Evolutionary conservation across 192 early-diverging fungal species (phyloP).

Genomic region (Diversispora epigaea): DNA sequence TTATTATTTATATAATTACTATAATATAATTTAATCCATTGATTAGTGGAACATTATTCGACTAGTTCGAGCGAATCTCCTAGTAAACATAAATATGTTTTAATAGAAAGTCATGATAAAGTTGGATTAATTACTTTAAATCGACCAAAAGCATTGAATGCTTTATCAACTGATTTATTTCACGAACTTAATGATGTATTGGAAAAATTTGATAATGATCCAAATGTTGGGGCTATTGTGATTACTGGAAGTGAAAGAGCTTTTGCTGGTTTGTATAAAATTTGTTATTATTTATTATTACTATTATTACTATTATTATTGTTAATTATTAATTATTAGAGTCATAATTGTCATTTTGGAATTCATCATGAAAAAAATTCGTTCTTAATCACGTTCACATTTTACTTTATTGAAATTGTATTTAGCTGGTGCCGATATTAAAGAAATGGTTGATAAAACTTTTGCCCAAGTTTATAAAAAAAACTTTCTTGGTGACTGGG

Average conservation of each 20-base stretch:
- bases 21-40: no score
- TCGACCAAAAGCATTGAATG: conserved; percentile 96
- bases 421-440: conserved; percentile 95
- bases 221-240: conserved; percentile 83
- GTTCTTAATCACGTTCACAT: no score
- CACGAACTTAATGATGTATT: conserved; percentile 89
- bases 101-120: conserved; percentile 69
- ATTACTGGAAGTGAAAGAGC: conserved; percentile 94
- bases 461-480: conserved; percentile 87
- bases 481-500: conserved; percentile 95
- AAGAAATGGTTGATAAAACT: conserved; percentile 92
- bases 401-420: neutral
- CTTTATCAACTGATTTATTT: conserved; percentile 90
- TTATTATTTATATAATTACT: no score
- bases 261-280: conserved; percentile 81
- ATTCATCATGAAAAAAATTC: no score
- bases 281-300: conserved; percentile 9
- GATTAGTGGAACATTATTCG: no score
- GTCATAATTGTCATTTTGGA: no score
- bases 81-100: conserved; percentile 46
- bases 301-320: neutral
- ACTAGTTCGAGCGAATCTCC: no score
- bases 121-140: conserved; percentile 90
- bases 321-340: neutral
- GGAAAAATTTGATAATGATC: conserved; percentile 71